These are phyloP conservation scores for Tieghemostelium lacteum DNA, from an alignment of 78 protist species.

Conservation along the genomic window DNA sequence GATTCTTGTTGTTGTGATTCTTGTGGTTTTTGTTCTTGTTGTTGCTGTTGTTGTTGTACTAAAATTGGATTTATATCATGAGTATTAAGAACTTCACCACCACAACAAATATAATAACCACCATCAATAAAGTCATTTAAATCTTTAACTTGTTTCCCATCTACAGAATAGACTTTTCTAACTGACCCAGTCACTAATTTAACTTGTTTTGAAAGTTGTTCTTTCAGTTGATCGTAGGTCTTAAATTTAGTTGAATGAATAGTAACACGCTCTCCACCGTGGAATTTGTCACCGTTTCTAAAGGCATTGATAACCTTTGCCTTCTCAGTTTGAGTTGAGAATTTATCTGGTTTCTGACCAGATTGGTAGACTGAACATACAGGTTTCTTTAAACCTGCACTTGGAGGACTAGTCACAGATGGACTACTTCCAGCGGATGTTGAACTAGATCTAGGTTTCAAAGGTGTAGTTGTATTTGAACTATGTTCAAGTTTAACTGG, in stretches of 20 bases:
- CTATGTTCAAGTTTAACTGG: not conserved
- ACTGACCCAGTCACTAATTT: slow-evolving; percentile 57
- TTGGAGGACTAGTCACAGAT: not conserved
- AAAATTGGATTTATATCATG: not conserved
- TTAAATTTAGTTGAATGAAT: slow-evolving; percentile 58
- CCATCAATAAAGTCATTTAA: slow-evolving; percentile 66
- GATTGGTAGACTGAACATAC: slow-evolving; percentile 35
- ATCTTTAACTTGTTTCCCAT: slow-evolving; percentile 35
- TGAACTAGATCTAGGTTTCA: not conserved
- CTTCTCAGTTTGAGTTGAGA: slow-evolving; percentile 47
- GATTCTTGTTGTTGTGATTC: too few species aligned
- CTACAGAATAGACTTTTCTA: slow-evolving; percentile 23
- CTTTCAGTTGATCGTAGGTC: slow-evolving; percentile 70
- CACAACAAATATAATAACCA: slow-evolving; percentile 54
- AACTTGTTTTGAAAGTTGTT: slow-evolving; percentile 67
- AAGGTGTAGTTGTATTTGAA: not conserved
- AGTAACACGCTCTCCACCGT: slow-evolving; percentile 30
- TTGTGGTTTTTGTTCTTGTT: too few species aligned
- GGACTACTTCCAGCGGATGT: not conserved
- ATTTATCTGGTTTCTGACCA: slow-evolving; percentile 12
- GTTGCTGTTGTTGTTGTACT: too few species aligned
- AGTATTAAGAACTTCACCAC: slow-evolving; percentile 43
- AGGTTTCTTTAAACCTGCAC: slow-evolving; percentile 11
- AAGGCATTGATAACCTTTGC: slow-evolving; percentile 44
- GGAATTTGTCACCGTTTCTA: slow-evolving; percentile 66